Evolutionary conservation across 805 yeast species (phyloP).

Genomic region (Henningerozyma blattae): DNA sequence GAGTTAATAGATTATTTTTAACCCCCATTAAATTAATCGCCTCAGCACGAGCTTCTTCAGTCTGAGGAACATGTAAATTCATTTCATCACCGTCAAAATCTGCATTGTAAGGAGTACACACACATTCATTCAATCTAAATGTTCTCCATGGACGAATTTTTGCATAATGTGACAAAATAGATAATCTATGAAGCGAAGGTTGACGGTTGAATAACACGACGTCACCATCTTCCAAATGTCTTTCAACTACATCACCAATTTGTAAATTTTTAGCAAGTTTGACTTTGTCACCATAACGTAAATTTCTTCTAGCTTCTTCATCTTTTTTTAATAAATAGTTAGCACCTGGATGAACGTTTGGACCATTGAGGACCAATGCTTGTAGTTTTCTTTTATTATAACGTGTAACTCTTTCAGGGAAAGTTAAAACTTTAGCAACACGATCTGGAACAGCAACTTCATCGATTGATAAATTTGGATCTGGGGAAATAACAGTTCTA

Average conservation of each 20-base stretch:
- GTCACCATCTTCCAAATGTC: constrained; percentile 96
- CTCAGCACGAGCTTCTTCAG: constrained; percentile 97
- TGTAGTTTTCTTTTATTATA: constrained; percentile 76
- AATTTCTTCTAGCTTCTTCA: constrained; percentile 76
- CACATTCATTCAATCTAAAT: constrained; percentile 93
- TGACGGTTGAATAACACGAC: constrained; percentile 93
- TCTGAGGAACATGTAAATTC: constrained; percentile 98
- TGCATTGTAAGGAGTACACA: constrained; percentile 97
- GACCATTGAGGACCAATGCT: constrained; percentile 67
- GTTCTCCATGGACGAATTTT: constrained; percentile 98
- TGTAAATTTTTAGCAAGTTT: constrained; percentile 65
- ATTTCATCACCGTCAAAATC: constrained; percentile 99
- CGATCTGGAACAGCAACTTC: constrained; percentile 98
- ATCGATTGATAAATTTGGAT: constrained; percentile 87
- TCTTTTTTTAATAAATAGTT: constrained; percentile 75
- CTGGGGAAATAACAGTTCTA: constrained; percentile 97
- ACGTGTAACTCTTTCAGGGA: constrained; percentile 88
- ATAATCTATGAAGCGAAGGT: constrained; percentile 90
- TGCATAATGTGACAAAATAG: constrained; percentile 91
- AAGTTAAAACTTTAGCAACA: constrained; percentile 90
- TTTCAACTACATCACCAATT: constrained; percentile 88
- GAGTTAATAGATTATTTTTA: constrained; percentile 85
- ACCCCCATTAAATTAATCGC: constrained; percentile 99
- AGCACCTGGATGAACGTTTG: constrained; percentile 90
- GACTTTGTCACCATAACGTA: constrained; percentile 76